Evolutionary conservation across 306 rosid genomes (phyloP), one percentile per base, ranked within the genome.

Genomic region (Adenanthera pavonina): DNA sequence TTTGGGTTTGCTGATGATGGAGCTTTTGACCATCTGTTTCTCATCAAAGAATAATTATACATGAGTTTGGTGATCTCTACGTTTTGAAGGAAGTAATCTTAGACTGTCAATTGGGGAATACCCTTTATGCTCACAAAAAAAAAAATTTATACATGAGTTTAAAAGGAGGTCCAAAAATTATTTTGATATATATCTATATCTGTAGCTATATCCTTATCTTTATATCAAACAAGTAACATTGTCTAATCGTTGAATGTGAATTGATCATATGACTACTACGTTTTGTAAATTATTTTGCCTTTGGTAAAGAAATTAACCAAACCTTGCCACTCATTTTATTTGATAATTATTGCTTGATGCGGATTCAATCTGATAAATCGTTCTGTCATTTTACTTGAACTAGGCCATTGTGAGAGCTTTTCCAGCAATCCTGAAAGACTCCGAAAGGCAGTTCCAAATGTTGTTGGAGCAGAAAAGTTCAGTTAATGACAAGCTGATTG

Each of bases 401-500:
- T 76, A 93, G 99, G 92, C 84, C 80, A 82, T 93, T 77, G 87
- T 86, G 81, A 88, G 87, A 87, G 80, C 70, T 79, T 93, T 80
- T 89, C 99, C 99, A 69, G 72, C 86, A 68, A 90, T 92, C 85
- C 75, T 93, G 84, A 90, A 88, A 87, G 98, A 94, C 81, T 88
- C 73, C 59, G 98, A 88, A 87, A 53, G 34, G 61, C 89, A 89
- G 85, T 88, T 95, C 57, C 91, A 80, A 74, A 88, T 60, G 81
- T 83, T 93, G 84, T 72, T 95, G 88, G 87, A 89, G 25, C 87
- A 76, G 80, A 84, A 56, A 61, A 80, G 83, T 78, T 84, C 91
- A 44, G 76, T 88, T 54, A 84, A 79, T 84, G 92, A 88, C 81
- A 90, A 77, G 85, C 81, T 95, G 92, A 86, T 95, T 82, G 94